Evolutionary conservation across 1,284 basidiomycete genomes (phyloP).

Genomic region (Ceratobasidium sp.): DNA sequence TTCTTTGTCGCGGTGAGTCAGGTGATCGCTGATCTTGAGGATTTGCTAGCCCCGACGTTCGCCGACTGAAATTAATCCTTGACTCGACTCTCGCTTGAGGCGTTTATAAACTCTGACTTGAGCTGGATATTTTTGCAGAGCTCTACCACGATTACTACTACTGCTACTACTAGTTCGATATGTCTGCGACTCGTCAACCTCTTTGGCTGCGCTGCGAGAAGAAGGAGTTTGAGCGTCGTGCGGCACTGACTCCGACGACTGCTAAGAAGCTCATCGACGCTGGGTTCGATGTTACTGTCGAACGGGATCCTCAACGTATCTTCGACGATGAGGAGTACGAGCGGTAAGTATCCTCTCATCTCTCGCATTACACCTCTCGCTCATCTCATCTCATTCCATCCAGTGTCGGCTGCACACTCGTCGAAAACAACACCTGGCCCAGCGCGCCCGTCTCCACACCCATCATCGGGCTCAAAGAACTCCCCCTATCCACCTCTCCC

Average conservation of each 20-base stretch:
- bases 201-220: conserved; percentile 97
- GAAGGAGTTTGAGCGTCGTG: conserved; percentile 93
- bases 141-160: conserved; percentile 1
- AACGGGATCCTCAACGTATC: conserved; percentile 94
- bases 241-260: conserved; percentile 94
- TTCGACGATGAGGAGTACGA: conserved; percentile 96
- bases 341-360: conserved; percentile 69
- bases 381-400: conserved; percentile 25
- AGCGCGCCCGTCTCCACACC: conserved; percentile 79
- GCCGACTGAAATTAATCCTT: conserved; percentile 36
- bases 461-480: conserved; percentile 98
- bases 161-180: neutral
- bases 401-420: conserved; percentile 92
- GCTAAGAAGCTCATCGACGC: conserved; percentile 91
- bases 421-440: conserved; percentile 92
- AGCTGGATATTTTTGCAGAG: neutral
- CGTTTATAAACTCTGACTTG: conserved; percentile 25
- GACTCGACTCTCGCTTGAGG: conserved; percentile 14
- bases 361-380: conserved; percentile 5
- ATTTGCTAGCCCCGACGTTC: conserved; percentile 27
- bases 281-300: conserved; percentile 93
- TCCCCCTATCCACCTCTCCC: conserved; percentile 84
- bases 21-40: conserved; percentile 38
- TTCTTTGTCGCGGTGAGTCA: conserved; percentile 13
- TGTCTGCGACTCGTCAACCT: conserved; percentile 48